Evolutionary conservation across 331 rosid genomes (phyloP).

Genomic region (Phaseolus coccineus): DNA sequence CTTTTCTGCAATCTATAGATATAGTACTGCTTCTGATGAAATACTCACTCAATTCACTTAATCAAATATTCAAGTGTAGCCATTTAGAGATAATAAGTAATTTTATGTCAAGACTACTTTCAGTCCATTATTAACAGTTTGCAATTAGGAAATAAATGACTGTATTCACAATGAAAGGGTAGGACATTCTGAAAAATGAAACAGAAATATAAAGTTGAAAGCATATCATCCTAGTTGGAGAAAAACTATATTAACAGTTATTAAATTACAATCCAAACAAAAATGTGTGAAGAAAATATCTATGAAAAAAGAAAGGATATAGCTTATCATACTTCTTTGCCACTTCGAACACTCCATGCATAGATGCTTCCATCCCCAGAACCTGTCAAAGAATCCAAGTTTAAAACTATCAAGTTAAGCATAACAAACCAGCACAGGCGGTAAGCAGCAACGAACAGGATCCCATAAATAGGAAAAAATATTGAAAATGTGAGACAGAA

Average conservation of each 20-base stretch:
- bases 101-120: neutral
- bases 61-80: neutral
- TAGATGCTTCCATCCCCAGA: slow-evolving; percentile 92
- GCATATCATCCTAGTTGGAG: slow-evolving; percentile 3
- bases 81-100: neutral
- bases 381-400: slow-evolving; percentile 60
- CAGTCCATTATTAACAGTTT: slow-evolving; percentile 26
- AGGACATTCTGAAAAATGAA: slow-evolving; percentile 2
- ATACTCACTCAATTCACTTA: no score
- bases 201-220: slow-evolving; percentile 6
- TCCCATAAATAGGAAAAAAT: slow-evolving; percentile 4
- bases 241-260: neutral
- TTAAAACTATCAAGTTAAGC: slow-evolving; percentile 30
- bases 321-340: slow-evolving; percentile 76
- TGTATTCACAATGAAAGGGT: neutral
- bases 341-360: slow-evolving; percentile 87
- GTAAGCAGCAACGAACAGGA: slow-evolving; percentile 34
- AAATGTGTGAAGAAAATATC: slow-evolving; percentile 15
- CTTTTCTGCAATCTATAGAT: no score
- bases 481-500: slow-evolving; percentile 23
- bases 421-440: slow-evolving; percentile 29
- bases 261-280: slow-evolving; percentile 3
- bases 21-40: no score
- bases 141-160: slow-evolving; percentile 3
- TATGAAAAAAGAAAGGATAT: slow-evolving; percentile 1